These are phyloP conservation scores for Saksenaea oblongispora DNA, from an alignment of 371 early-diverging fungal species.

Conservation along the genomic window DNA sequence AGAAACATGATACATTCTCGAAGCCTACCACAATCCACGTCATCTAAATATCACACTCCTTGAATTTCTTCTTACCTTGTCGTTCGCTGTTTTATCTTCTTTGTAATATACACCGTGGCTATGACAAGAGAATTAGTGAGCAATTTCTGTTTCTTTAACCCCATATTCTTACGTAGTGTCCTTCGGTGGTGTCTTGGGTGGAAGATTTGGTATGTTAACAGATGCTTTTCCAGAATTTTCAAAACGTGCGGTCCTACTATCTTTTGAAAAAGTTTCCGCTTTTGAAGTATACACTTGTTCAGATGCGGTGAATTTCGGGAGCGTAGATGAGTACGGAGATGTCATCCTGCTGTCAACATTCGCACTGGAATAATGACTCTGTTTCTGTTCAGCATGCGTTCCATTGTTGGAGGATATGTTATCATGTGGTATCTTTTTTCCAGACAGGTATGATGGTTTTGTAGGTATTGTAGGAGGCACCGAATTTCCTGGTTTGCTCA, in stretches of 20 bases:
- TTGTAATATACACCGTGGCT: neutral
- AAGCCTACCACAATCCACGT: no score
- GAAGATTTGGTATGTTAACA: neutral
- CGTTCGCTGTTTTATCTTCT: neutral
- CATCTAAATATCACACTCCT: no score
- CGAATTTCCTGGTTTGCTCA: neutral
- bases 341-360: neutral
- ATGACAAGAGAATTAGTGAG: neutral
- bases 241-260: neutral
- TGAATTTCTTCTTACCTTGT: neutral
- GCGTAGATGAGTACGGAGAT: neutral
- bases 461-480: neutral
- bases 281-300: neutral
- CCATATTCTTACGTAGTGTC: neutral
- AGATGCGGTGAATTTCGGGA: neutral
- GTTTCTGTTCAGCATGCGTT: neutral
- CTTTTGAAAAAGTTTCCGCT: neutral
- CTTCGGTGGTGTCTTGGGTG: neutral
- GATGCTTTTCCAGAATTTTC: neutral
- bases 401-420: neutral
- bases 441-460: conserved; percentile 1
- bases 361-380: neutral
- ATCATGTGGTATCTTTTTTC: neutral
- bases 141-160: neutral
- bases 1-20: no score